A percentile compares a stretch with the other conserved stretches of the same genome.
These are phyloP conservation scores for Ganoderma leucocontextum DNA, from an alignment of 1,284 basidiomycete species.

Conservation along the genomic window DNA sequence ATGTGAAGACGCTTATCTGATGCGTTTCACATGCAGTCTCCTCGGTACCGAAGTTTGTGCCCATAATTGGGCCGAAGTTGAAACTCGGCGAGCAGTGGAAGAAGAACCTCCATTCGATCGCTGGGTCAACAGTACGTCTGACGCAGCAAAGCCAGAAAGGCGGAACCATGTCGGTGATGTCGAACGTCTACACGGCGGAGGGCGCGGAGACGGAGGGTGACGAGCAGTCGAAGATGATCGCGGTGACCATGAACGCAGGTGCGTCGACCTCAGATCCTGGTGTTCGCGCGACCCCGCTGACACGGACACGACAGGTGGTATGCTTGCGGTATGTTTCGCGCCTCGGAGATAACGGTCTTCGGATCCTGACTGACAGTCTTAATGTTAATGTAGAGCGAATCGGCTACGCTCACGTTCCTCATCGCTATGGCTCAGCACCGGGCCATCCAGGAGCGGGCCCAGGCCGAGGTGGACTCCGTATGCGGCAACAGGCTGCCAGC, in stretches of 20 bases:
- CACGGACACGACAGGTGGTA: conserved; percentile 23
- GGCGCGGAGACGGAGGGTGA: conserved; percentile 22
- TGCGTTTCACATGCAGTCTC: conserved; percentile 33
- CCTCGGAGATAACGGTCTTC: too few species aligned
- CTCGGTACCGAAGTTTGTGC: conserved; percentile 46
- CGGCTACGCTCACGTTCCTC: conserved; percentile 33
- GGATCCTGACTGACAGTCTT: neutral
- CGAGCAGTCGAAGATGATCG: conserved; percentile 35
- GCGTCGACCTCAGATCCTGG: conserved; percentile 3
- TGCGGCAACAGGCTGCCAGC: conserved; percentile 41
- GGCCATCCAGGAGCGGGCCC: conserved; percentile 43
- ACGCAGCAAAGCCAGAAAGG: conserved; percentile 25
- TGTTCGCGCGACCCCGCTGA: neutral
- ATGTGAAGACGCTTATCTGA: neutral
- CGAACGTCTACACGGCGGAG: conserved; percentile 33
- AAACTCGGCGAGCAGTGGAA: conserved; percentile 33
- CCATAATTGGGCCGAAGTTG: conserved; percentile 37
- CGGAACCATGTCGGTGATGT: conserved; percentile 33
- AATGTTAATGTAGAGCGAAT: conserved; percentile 20
- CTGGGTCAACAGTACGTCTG: conserved; percentile 29
- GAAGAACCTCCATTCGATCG: conserved; percentile 29
- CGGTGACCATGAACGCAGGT: conserved; percentile 40
- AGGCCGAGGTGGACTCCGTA: conserved; percentile 45
- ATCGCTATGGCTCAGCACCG: conserved; percentile 44
- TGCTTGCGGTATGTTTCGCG: conserved; percentile 29